Evolutionary conservation across 805 yeast species (phyloP), one percentile per base, ranked within the genome.

Genomic region (Candida schatavii): DNA sequence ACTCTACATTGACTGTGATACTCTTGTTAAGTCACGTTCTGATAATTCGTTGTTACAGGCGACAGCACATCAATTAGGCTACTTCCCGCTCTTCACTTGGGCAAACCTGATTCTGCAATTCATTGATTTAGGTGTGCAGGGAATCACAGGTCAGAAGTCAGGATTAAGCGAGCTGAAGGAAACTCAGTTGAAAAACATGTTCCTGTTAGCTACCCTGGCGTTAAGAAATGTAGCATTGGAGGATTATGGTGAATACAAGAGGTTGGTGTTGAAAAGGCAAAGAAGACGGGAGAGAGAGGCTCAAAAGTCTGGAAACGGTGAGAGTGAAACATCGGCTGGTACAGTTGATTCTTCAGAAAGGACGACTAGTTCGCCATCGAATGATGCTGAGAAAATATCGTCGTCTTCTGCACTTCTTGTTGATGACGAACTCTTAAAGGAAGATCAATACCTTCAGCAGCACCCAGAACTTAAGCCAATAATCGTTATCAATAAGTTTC

Each of bases 71-170:
- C 88, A 87, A 58, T 55, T 89, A 20, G 99, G 99, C 0, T 93
- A 93, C 61, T 88, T 78, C 69, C 99, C 99, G 0, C 83, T 88
- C 4, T 93, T 93, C 60, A 86, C 97, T 18, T 91, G 97, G 96
- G 66, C 90, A 46, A 88, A 88, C 59, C 78, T 85, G 2, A 66
- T 90, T 10, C 80, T 96, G 0, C 78, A 81, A 44, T 81, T 89
- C 45, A 66, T 88, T 36, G 99, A 93, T 64, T 71, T 93, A 53
- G 88, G 83, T 41, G 85, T 86, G 15, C 96, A 88, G 57, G 91
- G 97, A 43, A 60, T 91, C 32, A 88, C 96, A 0, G 99, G 98
- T 1, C 97, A 89, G 58, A 90, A 89, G 56, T 85, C 95, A 3
- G 97, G 97, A 1, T 68, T 90, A 37, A 79, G 90, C 23, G 97